Conservation (phyloP, 108 stramenopile genomes). For the Skeletonema marinoi region DNA sequence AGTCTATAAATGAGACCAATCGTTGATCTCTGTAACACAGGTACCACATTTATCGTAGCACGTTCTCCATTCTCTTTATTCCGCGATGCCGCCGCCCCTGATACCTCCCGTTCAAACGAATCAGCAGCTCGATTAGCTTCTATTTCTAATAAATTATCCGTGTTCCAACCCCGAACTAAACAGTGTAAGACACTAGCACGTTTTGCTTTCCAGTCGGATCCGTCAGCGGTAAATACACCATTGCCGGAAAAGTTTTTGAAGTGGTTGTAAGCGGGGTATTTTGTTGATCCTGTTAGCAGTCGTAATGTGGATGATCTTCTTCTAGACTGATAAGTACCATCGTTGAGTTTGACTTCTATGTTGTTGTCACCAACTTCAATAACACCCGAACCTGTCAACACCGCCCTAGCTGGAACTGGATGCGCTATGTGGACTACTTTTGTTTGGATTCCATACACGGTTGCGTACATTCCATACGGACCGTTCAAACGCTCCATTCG, state of each 20-base stretch:
- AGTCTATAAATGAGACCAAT: conserved; percentile 83
- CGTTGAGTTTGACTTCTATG: background rate
- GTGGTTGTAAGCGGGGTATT: conserved; percentile 91
- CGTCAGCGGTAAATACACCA: conserved; percentile 92
- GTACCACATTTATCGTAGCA: conserved; percentile 61
- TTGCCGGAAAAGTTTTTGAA: conserved; percentile 90
- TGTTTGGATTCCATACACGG: conserved; percentile 85
- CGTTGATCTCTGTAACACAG: conserved; percentile 71
- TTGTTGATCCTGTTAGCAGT: conserved; percentile 65
- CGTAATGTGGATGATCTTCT: conserved; percentile 12
- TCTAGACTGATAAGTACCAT: background rate
- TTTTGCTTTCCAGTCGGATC: conserved; percentile 90
- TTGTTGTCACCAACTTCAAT: background rate
- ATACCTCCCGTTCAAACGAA: conserved; percentile 38
- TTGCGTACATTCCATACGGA: conserved; percentile 93
- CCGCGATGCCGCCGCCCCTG: background rate
- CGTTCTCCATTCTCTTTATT: conserved; percentile 1
- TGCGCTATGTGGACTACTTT: conserved; percentile 90
- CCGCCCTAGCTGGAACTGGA: conserved; percentile 77
- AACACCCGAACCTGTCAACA: conserved; percentile 44
- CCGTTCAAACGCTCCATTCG: conserved; percentile 86
- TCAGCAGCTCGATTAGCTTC: conserved; percentile 73
- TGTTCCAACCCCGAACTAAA: conserved; percentile 38
- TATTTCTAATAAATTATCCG: conserved; percentile 44
- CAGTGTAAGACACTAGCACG: conserved; percentile 84